These are phyloP conservation scores for Tricholoma terreum DNA, from an alignment of 768 basidiomycete species.

Conservation along the genomic window DNA sequence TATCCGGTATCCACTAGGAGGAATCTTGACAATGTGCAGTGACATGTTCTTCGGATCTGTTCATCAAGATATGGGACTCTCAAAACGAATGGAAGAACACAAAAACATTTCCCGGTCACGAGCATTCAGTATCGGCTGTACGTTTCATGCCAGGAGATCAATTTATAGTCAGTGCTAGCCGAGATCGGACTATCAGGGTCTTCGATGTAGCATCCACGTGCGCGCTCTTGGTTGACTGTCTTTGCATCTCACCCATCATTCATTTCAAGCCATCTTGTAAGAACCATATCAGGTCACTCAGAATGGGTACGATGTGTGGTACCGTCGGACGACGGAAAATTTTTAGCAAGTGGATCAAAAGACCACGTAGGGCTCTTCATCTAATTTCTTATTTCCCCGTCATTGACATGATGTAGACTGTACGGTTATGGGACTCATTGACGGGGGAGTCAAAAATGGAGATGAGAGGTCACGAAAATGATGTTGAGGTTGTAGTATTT, in stretches of 20 bases:
- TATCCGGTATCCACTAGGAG: background rate
- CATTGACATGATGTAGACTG: conserved; percentile 51
- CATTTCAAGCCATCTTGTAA: conserved; percentile 60
- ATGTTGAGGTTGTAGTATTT: conserved; percentile 79
- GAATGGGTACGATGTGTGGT: conserved; percentile 81
- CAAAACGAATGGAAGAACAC: conserved; percentile 87
- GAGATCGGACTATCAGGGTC: conserved; percentile 81
- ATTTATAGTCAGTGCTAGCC: conserved; percentile 79
- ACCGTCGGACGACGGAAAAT: conserved; percentile 68
- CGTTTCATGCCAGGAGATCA: conserved; percentile 85
- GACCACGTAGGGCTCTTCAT: conserved; percentile 63
- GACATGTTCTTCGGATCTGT: conserved; percentile 77
- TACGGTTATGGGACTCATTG: conserved; percentile 69
- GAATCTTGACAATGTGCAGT: conserved; percentile 29
- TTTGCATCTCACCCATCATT: conserved; percentile 4
- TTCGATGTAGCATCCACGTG: conserved; percentile 88
- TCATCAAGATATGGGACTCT: conserved; percentile 91
- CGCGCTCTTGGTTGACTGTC: conserved; percentile 24
- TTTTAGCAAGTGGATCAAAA: conserved; percentile 79
- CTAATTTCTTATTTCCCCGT: background rate
- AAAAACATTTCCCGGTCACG: conserved; percentile 85
- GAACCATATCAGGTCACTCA: conserved; percentile 72
- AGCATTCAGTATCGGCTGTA: conserved; percentile 86
- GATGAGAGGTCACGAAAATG: conserved; percentile 84
- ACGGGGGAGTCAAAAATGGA: conserved; percentile 79